These are phyloP conservation scores for Penicillium lagena DNA, from an alignment of 495 filamentous ascomycete genomes.

Conservation along the genomic window DNA sequence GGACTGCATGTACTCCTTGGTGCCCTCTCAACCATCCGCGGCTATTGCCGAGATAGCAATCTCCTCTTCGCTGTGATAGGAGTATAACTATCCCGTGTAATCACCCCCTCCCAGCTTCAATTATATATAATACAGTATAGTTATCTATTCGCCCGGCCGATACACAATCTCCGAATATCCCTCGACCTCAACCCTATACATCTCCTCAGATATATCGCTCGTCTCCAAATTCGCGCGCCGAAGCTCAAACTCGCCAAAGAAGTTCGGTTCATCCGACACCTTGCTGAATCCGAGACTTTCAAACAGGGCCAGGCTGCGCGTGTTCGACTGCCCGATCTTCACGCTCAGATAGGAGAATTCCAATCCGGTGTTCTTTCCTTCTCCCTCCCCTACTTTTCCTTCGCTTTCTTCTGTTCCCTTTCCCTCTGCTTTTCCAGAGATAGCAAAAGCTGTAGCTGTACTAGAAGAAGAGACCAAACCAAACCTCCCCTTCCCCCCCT, in stretches of 20 bases:
- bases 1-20: too few species aligned
- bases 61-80: too few species aligned
- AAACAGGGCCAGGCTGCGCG: conserved; percentile 52
- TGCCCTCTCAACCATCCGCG: too few species aligned
- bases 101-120: conserved; percentile 27
- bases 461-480: conserved; percentile 6
- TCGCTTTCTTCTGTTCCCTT: too few species aligned
- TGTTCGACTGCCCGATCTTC: conserved; percentile 54
- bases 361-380: neutral
- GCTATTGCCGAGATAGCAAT: too few species aligned
- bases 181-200: conserved; percentile 25
- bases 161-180: conserved; percentile 38
- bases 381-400: neutral
- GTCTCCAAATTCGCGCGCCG: conserved; percentile 27
- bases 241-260: conserved; percentile 63
- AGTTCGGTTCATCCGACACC: conserved; percentile 44
- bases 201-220: conserved; percentile 11
- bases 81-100: too few species aligned
- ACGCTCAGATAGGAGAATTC: conserved; percentile 43
- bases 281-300: conserved; percentile 51
- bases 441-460: too few species aligned
- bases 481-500: conserved; percentile 9
- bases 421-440: too few species aligned
- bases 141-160: conserved; percentile 17
- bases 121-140: conserved; percentile 50